Conservation (phyloP, 768 basidiomycete species). For the Glaciozyma martinii region DNA sequence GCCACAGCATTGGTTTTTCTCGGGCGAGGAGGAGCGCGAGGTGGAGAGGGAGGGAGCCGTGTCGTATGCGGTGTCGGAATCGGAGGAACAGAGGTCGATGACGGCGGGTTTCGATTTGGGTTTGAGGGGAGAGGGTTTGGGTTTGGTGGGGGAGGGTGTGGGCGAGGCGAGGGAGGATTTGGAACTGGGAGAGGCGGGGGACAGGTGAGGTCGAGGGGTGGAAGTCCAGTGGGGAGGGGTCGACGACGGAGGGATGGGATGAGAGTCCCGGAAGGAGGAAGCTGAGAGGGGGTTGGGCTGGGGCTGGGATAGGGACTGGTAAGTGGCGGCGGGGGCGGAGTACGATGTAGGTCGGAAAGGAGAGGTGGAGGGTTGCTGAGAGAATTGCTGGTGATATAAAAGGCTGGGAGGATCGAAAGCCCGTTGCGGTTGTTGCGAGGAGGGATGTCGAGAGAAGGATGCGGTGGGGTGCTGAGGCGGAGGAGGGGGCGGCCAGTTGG, state of each 20-base stretch:
- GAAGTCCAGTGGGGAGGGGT: not conserved
- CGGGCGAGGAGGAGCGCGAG: not conserved
- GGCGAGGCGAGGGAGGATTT: not conserved
- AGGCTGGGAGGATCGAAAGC: not conserved
- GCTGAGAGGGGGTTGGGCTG: not conserved
- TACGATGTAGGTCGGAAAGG: no score
- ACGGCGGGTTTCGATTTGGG: not conserved
- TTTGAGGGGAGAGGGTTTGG: not conserved
- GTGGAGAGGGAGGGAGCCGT: not conserved
- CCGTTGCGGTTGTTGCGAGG: not conserved
- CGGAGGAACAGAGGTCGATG: not conserved
- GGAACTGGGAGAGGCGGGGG: not conserved
- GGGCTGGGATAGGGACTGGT: no score
- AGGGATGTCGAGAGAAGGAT: no score
- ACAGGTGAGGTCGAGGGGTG: not conserved
- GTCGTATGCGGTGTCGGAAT: not conserved
- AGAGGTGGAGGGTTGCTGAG: no score
- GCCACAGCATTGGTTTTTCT: conserved; percentile 25
- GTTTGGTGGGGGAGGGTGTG: not conserved
- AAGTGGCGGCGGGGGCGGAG: no score
- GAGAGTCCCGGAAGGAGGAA: not conserved
- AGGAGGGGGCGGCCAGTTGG: no score
- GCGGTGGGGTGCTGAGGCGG: no score
- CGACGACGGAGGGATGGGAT: not conserved
- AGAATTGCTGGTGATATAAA: not conserved